A percentile compares a stretch with the other conserved stretches of the same genome.
Evolutionary conservation across 2,329 filamentous ascomycete genomes (phyloP).

Genomic region (Penicillium sp.): DNA sequence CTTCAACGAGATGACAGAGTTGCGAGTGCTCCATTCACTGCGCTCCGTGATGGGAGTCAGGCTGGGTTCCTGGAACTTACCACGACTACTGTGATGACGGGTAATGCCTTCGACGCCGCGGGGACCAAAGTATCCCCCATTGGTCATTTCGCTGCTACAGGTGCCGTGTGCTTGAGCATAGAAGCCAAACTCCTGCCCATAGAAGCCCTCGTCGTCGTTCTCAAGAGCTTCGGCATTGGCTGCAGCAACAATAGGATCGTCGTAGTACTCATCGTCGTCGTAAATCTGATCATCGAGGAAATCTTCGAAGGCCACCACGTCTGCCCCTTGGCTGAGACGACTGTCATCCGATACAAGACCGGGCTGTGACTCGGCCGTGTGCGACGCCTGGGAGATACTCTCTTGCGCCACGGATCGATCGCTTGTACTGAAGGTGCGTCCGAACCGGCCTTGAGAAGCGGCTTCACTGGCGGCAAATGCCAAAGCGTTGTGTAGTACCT

Average conservation of each 20-base stretch:
- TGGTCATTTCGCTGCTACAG: constrained; percentile 61
- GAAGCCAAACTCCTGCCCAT: constrained; percentile 95
- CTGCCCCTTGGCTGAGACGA: constrained; percentile 49
- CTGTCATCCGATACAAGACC: constrained; percentile 54
- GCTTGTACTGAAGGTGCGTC: constrained; percentile 57
- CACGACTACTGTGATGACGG: constrained; percentile 71
- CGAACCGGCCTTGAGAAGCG: constrained; percentile 73
- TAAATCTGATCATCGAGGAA: constrained; percentile 54
- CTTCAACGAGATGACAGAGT: constrained; percentile 77
- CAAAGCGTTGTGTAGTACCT: constrained; percentile 80
- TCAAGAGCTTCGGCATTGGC: constrained; percentile 93
- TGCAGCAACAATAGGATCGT: constrained; percentile 90
- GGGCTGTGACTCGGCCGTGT: constrained; percentile 43
- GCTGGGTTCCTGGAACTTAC: constrained; percentile 81
- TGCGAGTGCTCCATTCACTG: constrained; percentile 93
- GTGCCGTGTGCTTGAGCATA: constrained; percentile 65
- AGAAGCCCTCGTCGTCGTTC: constrained; percentile 90
- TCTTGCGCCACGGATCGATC: constrained; percentile 41
- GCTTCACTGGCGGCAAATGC: constrained; percentile 79
- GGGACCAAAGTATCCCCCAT: constrained; percentile 87
- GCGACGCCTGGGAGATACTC: constrained; percentile 36
- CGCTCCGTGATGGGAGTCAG: constrained; percentile 95
- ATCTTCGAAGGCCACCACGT: constrained; percentile 42
- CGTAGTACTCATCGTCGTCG: constrained; percentile 67
- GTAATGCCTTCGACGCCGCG: constrained; percentile 63